phyloP scores from a whole-genome alignment of 805 yeast genomes.

The Saccharomycopsis fermentans region DNA sequence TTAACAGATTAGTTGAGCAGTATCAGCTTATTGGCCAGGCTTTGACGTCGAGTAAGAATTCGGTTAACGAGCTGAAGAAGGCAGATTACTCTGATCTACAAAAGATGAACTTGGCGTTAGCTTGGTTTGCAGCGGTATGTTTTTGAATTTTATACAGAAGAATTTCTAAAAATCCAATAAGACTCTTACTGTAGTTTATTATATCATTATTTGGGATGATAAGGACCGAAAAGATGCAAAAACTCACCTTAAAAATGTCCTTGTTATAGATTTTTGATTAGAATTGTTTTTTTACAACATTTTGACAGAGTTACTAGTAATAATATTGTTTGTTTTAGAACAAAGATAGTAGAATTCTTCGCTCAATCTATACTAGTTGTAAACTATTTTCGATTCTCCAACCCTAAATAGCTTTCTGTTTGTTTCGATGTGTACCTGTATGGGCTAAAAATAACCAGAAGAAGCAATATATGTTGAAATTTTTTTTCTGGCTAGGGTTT shows the following conservation, averaged over 20 bases:
- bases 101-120: slow-evolving; percentile 15
- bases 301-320: too few relatives aligned
- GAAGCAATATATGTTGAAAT: not conserved
- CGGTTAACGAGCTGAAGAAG: slow-evolving; percentile 13
- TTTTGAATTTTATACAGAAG: slow-evolving; percentile 17
- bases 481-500: not conserved
- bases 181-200: slow-evolving; percentile 10
- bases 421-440: too few relatives aligned
- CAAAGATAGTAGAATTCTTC: too few relatives aligned
- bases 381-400: too few relatives aligned
- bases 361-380: too few relatives aligned
- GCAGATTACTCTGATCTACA: slow-evolving; percentile 15
- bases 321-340: too few relatives aligned
- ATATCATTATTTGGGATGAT: not conserved
- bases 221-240: not conserved
- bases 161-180: slow-evolving; percentile 14
- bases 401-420: too few relatives aligned
- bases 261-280: too few relatives aligned
- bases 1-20: slow-evolving; percentile 9
- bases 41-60: slow-evolving; percentile 7
- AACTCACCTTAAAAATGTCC: not conserved
- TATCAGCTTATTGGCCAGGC: slow-evolving; percentile 10
- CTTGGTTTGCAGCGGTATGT: slow-evolving; percentile 13
- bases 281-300: too few relatives aligned
- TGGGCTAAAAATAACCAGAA: not conserved